Conservation (phyloP, 1,139 yeast species). For the Hyphopichia buzzinii region DNA sequence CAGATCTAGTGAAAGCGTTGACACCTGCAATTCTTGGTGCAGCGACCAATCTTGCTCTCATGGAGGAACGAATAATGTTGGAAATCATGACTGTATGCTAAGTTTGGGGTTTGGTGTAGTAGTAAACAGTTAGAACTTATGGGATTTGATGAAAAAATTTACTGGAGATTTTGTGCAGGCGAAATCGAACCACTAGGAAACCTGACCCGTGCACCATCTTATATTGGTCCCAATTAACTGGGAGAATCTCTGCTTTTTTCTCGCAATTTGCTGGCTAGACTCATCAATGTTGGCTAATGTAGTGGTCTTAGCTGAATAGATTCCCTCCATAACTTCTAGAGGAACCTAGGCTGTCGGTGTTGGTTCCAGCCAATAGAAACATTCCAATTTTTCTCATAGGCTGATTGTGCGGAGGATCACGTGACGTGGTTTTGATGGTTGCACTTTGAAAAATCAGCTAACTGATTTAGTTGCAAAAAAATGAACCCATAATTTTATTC, state of each 20-base stretch:
- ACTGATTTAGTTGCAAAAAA: too few relatives aligned
- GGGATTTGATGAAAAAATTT: background rate
- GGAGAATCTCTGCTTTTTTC: too few relatives aligned
- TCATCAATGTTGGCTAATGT: too few relatives aligned
- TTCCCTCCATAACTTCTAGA: too few relatives aligned
- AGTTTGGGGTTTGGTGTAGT: background rate
- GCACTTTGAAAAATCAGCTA: too few relatives aligned
- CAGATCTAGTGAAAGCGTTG: constrained; percentile 23
- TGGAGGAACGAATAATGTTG: constrained; percentile 52
- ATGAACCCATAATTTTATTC: too few relatives aligned
- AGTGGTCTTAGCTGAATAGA: too few relatives aligned
- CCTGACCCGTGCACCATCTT: constrained; percentile 1
- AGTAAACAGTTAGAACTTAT: background rate
- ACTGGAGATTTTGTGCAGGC: background rate
- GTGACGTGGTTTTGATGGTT: too few relatives aligned
- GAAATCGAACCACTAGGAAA: background rate
- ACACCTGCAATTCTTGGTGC: constrained; percentile 22
- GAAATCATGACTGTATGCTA: constrained; percentile 35
- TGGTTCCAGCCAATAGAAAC: constrained; percentile 5
- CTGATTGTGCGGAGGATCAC: background rate
- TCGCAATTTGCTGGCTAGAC: too few relatives aligned
- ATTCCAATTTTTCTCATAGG: constrained; percentile 3
- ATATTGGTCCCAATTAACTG: too few relatives aligned
- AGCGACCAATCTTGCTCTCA: constrained; percentile 42
- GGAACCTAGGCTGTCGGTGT: too few relatives aligned